Base-by-base conservation (phyloP, 768 basidiomycete species). In the Auriscalpium orientale region DNA sequence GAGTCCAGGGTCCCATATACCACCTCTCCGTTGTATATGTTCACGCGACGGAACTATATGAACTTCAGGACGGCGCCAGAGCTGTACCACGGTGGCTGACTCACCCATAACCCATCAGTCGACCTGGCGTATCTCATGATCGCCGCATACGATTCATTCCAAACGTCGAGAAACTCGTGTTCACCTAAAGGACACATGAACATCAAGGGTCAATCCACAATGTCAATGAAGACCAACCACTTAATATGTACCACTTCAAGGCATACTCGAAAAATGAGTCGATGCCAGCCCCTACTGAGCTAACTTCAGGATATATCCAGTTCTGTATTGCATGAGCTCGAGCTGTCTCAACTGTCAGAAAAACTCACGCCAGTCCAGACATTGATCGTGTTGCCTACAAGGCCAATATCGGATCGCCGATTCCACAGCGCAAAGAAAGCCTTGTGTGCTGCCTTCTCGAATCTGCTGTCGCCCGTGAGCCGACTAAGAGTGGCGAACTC, bases 261-360 rank as follows among this genome's bases (percentile, higher is more conserved):
- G 92, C 89, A 69, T 95, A 95, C 67, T 99, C 97, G 66, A 89
- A 94, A 68, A 95, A 97, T 3, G 90, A 93, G 68, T 98, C 97
- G 45, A 97, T 85, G 1, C 97, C 97, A 7, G 97, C 97, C 22
- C 95, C 95, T 35, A 95, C 89, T 1, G 87, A 81, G 28, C 84
- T 85, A 8, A 86, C 71, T 59, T 91, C 86, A 16, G 93, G 91
- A 49, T 75, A 70, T 13, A 78, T 80, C 93, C 93, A 97, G 37
- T 73, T 68, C 90, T 88, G 66, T 21, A 18, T 13, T 40, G 22
- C 34, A 21, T 21, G 35, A 18, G 8, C 53, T 46, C 35, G 44
- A n/a, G 37, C 43, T 20, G 34, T 51, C 12, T 33, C 40, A 20
- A 34, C 35, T 12, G 40, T 7, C 40, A 18, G 16, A n/a, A 15